phyloP scores from a whole-genome alignment of 768 basidiomycete species.

The Hemileccinum impolitum region DNA sequence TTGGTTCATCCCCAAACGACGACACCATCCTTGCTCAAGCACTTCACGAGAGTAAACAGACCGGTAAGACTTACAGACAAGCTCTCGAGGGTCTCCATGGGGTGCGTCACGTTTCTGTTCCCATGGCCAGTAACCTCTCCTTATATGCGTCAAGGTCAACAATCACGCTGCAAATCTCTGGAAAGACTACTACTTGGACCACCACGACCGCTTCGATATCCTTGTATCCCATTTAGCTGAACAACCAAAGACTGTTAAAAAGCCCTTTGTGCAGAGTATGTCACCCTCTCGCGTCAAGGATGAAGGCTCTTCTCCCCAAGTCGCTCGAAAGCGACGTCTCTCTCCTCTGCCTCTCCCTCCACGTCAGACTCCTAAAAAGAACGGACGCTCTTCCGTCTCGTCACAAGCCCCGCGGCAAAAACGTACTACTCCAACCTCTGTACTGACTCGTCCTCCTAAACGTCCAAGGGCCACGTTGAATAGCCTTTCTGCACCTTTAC shows the following conservation, averaged over 20 bases:
- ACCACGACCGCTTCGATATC: conserved; percentile 57
- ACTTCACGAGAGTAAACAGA: conserved; percentile 35
- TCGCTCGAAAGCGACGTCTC: conserved; percentile 36
- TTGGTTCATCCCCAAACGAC: conserved; percentile 46
- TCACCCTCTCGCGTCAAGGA: conserved; percentile 7
- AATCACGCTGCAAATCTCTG: conserved; percentile 56
- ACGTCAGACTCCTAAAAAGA: conserved; percentile 25
- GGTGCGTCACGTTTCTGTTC: conserved; percentile 38
- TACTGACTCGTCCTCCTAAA: conserved; percentile 26
- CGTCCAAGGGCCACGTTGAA: conserved; percentile 48
- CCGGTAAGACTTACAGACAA: conserved; percentile 53
- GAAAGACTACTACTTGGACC: conserved; percentile 80
- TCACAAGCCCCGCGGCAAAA: conserved; percentile 26
- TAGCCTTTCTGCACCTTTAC: conserved; percentile 49
- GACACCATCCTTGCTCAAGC: conserved; percentile 57
- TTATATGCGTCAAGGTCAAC: conserved; percentile 33
- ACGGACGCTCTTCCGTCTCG: conserved; percentile 19
- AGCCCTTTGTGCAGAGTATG: conserved; percentile 20
- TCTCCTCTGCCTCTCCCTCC: conserved; percentile 19
- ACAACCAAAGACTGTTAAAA: conserved; percentile 30
- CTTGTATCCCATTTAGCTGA: conserved; percentile 24
- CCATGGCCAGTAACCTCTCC: neutral
- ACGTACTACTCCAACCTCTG: conserved; percentile 21
- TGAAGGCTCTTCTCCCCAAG: conserved; percentile 19
- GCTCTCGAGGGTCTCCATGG: conserved; percentile 67